phyloP scores from a whole-genome alignment of 495 filamentous ascomycete genomes.

The Bacidia gigantensis region DNA sequence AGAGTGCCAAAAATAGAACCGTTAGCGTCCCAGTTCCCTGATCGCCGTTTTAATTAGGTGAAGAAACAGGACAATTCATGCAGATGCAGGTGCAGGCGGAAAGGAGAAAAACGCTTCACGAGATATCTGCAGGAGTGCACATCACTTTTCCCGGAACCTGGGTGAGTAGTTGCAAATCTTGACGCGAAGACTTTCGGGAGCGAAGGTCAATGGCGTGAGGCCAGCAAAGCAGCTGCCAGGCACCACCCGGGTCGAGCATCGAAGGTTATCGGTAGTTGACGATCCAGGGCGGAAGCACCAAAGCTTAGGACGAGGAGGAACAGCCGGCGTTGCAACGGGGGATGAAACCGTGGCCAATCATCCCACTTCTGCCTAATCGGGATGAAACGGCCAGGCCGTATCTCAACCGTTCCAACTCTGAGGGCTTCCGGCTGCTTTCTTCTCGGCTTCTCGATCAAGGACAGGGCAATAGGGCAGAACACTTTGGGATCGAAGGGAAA shows the following conservation, averaged over 20 bases:
- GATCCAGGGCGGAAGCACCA: background rate
- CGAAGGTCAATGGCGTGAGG: no score
- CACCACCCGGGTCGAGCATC: background rate
- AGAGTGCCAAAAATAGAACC: constrained; percentile 7
- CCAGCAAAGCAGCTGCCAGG: no score
- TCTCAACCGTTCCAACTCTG: background rate
- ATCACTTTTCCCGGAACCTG: no score
- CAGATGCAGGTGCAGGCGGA: no score
- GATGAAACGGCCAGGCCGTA: constrained; percentile 16
- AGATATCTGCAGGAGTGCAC: no score
- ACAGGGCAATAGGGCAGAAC: constrained; percentile 10
- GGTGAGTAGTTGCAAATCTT: no score
- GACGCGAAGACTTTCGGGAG: no score
- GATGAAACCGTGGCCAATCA: constrained; percentile 14
- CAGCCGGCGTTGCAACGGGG: background rate
- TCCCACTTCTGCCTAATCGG: constrained; percentile 10
- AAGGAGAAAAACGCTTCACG: no score
- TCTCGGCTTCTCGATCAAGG: constrained; percentile 1
- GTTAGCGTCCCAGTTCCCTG: constrained; percentile 1
- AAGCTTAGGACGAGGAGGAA: background rate
- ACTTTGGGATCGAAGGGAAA: constrained; percentile 2
- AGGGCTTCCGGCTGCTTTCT: background rate
- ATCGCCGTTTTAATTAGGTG: no score
- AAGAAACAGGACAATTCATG: no score
- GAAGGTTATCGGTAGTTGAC: background rate